phyloP scores from a whole-genome alignment of 768 basidiomycete genomes.

The Pleurotus tuber-regium region DNA sequence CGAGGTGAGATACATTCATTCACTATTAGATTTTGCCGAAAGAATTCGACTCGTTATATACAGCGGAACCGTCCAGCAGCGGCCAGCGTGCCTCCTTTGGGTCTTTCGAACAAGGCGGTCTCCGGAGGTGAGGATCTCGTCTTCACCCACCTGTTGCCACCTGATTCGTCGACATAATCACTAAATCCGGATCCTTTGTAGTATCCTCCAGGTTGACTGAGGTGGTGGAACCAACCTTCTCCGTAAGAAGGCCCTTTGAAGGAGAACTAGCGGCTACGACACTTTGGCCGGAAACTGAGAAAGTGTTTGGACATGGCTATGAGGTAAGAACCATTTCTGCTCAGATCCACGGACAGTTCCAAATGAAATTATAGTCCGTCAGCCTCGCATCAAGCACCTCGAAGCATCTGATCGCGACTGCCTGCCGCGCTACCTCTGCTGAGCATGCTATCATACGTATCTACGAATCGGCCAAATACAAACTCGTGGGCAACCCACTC shows the following conservation, averaged over 20 bases:
- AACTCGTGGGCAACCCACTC: slow-evolving; percentile 68
- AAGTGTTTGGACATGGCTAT: slow-evolving; percentile 97
- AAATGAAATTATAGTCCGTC: slow-evolving; percentile 57
- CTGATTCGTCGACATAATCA: too few relatives aligned
- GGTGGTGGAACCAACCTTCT: neutral
- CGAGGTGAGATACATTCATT: slow-evolving; percentile 37
- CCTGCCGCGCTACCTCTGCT: slow-evolving; percentile 83
- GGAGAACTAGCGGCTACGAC: slow-evolving; percentile 86
- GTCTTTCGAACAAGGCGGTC: slow-evolving; percentile 92
- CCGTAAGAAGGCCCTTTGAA: slow-evolving; percentile 65
- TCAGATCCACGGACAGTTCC: neutral
- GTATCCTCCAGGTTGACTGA: neutral
- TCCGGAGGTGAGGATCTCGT: slow-evolving; percentile 50
- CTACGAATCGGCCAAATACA: slow-evolving; percentile 71
- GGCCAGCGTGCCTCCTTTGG: slow-evolving; percentile 91
- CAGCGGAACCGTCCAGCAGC: slow-evolving; percentile 66
- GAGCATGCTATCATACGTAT: slow-evolving; percentile 91
- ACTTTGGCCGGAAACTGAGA: slow-evolving; percentile 96
- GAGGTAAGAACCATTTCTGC: slow-evolving; percentile 59
- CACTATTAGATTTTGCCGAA: slow-evolving; percentile 9
- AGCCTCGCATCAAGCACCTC: slow-evolving; percentile 74
- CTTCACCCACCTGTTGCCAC: too few relatives aligned
- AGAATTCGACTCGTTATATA: neutral
- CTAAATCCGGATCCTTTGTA: too few relatives aligned
- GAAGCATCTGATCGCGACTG: slow-evolving; percentile 73